Base-by-base conservation (phyloP, 2,329 filamentous ascomycete species). In the Nigrospora osmanthi region DNA sequence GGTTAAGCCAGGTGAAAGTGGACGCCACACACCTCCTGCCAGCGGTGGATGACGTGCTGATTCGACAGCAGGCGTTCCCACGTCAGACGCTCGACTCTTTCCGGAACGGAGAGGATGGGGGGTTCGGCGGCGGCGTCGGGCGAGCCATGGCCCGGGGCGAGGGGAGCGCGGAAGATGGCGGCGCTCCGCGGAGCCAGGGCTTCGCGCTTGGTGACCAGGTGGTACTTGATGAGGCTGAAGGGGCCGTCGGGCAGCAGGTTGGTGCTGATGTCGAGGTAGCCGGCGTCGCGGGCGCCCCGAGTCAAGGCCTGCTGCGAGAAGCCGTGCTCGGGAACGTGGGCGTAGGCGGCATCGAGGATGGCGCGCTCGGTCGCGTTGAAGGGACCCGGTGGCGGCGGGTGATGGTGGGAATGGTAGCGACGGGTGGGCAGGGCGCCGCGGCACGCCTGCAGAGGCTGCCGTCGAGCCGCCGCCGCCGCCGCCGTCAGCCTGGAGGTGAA, bases 201-300 rank as follows among this genome's bases (percentile, higher is more conserved):
- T 47, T 78, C 66, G 36, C 88, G 76, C 61, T 85, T 80, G 11
- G 70, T 80, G 38, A 83, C 74, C 13, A 94, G 75, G 61, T 94
- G 84, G 62, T 84, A 94, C 34, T 78, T 76, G 53, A 97, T 81
- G 28, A 98, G 74, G 55, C 87, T 84, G 67, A 95, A 95, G 17
- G 83, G 78, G 9, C 87, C 88, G 36, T 83, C 76, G 1, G 88
- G 82, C 45, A 98, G 81, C 16, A 96, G 71, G 58, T 89, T 90
- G 11, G 87, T 81, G 47, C 87, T 90, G 47, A 91, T 89, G 60
- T 93, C 87, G 43, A 89, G 81, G 62, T 91, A 95, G 38, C 90
- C 89, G 15, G 83, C 81, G 58, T 95, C 89, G 57, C 81, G 81
- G 49, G 88, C 88, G 49, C 91, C 93, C 17, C 86, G 76, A 37